These are phyloP conservation scores for Tolypocladium ophioglossoides DNA, from an alignment of 2,329 filamentous ascomycete genomes.

Conservation along the genomic window DNA sequence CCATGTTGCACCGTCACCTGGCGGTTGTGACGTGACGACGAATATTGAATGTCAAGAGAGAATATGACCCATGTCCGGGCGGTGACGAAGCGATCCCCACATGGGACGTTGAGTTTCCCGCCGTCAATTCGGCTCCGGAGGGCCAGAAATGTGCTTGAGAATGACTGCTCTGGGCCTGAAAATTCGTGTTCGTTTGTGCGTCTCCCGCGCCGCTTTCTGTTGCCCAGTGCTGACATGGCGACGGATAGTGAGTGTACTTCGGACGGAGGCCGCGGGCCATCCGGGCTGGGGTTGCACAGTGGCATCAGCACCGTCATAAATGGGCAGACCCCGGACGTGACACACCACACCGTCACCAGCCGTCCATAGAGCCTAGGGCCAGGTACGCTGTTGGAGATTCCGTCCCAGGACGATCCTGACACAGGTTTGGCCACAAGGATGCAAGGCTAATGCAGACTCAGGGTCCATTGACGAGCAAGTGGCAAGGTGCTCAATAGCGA, in stretches of 20 bases:
- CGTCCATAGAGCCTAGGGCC: neutral
- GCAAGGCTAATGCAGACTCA: neutral
- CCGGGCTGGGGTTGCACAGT: neutral
- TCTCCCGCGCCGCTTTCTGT: neutral
- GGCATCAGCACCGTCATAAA: neutral
- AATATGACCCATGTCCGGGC: too few species aligned
- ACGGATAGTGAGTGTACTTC: neutral
- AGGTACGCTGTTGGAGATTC: neutral
- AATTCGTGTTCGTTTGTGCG: neutral
- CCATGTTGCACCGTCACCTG: neutral
- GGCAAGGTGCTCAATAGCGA: neutral
- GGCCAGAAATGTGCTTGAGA: neutral
- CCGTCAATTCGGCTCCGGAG: neutral
- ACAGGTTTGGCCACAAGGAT: neutral
- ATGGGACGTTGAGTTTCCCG: neutral
- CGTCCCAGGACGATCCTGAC: neutral
- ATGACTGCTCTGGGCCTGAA: neutral
- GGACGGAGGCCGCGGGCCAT: neutral
- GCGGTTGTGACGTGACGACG: neutral
- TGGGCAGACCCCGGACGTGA: neutral
- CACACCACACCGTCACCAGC: neutral
- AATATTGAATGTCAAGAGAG: neutral
- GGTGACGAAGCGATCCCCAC: neutral
- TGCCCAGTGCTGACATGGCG: too few species aligned
- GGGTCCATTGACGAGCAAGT: neutral